Evolutionary conservation across 2,329 filamentous ascomycete genomes (phyloP).

Genomic region (Cordyceps farinosa): DNA sequence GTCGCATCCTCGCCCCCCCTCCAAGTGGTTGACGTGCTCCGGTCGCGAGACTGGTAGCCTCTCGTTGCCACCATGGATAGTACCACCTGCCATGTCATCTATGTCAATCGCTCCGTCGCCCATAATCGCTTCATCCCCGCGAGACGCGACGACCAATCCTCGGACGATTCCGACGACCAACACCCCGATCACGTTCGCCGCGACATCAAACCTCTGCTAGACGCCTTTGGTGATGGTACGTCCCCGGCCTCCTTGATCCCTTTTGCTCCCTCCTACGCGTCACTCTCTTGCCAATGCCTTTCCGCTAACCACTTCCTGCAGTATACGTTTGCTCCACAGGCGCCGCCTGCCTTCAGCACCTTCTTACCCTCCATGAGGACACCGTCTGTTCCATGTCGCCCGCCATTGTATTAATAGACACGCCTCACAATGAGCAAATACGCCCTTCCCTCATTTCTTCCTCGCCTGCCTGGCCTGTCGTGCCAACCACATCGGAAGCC

Average conservation of each 20-base stretch:
- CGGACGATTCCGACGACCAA: slow-evolving; percentile 21
- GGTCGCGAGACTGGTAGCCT: slow-evolving; percentile 60
- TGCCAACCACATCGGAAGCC: slow-evolving; percentile 41
- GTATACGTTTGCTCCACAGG: slow-evolving; percentile 55
- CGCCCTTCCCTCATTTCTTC: slow-evolving; percentile 18
- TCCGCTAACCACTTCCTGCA: slow-evolving; percentile 27
- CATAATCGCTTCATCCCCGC: slow-evolving; percentile 43
- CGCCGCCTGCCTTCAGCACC: slow-evolving; percentile 48
- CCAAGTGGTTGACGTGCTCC: slow-evolving; percentile 52
- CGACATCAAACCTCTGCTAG: slow-evolving; percentile 48
- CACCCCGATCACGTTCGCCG: slow-evolving; percentile 40
- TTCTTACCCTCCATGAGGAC: slow-evolving; percentile 51
- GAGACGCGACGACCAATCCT: slow-evolving; percentile 21
- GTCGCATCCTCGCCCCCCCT: slow-evolving; percentile 19
- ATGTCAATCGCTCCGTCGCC: slow-evolving; percentile 53
- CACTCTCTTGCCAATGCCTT: slow-evolving; percentile 17
- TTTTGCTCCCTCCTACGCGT: slow-evolving; percentile 12
- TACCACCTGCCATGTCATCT: slow-evolving; percentile 56
- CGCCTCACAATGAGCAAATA: slow-evolving; percentile 47
- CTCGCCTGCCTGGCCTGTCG: slow-evolving; percentile 11
- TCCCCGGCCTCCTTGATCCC: slow-evolving; percentile 21
- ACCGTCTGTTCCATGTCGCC: slow-evolving; percentile 52
- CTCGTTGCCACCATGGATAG: slow-evolving; percentile 54
- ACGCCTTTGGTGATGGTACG: slow-evolving; percentile 54
- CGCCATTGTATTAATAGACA: slow-evolving; percentile 56